phyloP scores from a whole-genome alignment of 768 basidiomycete species.

The Naganishia antarctica region DNA sequence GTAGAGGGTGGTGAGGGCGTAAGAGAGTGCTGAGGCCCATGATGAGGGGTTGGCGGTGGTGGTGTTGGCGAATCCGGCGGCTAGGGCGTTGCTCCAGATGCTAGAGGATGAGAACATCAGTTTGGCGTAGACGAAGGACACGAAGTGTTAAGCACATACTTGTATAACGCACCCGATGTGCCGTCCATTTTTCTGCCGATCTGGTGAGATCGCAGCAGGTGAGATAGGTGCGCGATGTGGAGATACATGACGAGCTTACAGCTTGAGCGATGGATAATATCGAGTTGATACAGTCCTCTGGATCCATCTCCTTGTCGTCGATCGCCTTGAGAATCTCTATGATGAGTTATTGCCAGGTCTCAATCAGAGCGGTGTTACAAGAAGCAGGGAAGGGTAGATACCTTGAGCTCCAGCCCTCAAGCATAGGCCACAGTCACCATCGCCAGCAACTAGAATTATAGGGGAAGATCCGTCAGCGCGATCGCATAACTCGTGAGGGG shows the following conservation, averaged over 20 bases:
- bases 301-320: conserved; percentile 57
- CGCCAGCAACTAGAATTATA: too few species aligned
- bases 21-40: conserved; percentile 61
- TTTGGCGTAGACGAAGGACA: too few species aligned
- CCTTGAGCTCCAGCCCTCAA: conserved; percentile 61
- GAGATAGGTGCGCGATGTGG: too few species aligned
- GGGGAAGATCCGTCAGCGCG: too few species aligned
- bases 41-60: conserved; percentile 50
- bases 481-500: too few species aligned
- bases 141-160: too few species aligned
- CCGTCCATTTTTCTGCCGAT: conserved; percentile 85
- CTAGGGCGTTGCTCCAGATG: conserved; percentile 60
- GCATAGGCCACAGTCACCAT: conserved; percentile 68
- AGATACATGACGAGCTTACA: too few species aligned
- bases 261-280: conserved; percentile 66
- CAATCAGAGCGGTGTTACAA: too few species aligned
- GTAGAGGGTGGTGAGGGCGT: conserved; percentile 42
- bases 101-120: too few species aligned
- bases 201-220: too few species aligned
- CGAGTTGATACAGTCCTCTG: conserved; percentile 59
- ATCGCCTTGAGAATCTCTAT: conserved; percentile 61
- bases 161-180: conserved; percentile 84
- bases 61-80: conserved; percentile 63
- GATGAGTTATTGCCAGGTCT: too few species aligned
- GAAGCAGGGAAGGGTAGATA: too few species aligned